Conservation (phyloP, 2,329 filamentous ascomycete genomes). For the Pseudocercospora fijiensis region DNA sequence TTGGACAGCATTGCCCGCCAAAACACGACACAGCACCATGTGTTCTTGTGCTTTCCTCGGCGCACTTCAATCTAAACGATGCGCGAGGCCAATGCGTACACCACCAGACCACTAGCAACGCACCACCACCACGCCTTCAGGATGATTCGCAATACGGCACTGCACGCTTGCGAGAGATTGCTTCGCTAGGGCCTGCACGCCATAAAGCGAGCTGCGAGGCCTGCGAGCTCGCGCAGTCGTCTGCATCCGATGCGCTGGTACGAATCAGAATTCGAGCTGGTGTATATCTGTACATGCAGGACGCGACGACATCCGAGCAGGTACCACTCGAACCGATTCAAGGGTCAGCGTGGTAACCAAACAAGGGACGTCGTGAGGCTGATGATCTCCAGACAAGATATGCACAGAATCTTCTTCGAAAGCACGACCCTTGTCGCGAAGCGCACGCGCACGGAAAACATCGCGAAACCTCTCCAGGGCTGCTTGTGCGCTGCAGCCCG, state of each 20-base stretch:
- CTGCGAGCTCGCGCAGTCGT: conserved; percentile 6
- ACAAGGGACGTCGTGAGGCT: background rate
- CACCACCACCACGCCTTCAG: conserved; percentile 11
- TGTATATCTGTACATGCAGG: background rate
- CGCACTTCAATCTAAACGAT: background rate
- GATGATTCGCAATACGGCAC: conserved; percentile 12
- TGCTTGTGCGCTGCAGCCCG: background rate
- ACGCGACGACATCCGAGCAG: conserved; percentile 3
- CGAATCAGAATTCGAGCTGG: conserved; percentile 3
- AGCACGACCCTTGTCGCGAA: background rate
- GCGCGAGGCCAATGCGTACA: background rate
- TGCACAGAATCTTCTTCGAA: conserved; percentile 19
- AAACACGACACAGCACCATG: background rate
- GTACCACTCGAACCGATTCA: background rate
- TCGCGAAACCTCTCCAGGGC: conserved; percentile 4
- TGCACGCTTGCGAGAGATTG: conserved; percentile 12
- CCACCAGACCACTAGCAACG: conserved; percentile 11
- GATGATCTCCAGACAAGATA: conserved; percentile 7
- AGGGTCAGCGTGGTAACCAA: conserved; percentile 1
- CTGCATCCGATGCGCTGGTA: conserved; percentile 1
- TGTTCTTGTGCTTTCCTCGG: background rate
- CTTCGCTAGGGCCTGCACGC: conserved; percentile 5
- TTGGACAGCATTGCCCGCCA: background rate
- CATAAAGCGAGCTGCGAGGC: background rate
- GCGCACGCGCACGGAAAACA: conserved; percentile 2